Evolutionary conservation across 352 stramenopile genomes (phyloP).

Genomic region (Phytopythium aichiense): DNA sequence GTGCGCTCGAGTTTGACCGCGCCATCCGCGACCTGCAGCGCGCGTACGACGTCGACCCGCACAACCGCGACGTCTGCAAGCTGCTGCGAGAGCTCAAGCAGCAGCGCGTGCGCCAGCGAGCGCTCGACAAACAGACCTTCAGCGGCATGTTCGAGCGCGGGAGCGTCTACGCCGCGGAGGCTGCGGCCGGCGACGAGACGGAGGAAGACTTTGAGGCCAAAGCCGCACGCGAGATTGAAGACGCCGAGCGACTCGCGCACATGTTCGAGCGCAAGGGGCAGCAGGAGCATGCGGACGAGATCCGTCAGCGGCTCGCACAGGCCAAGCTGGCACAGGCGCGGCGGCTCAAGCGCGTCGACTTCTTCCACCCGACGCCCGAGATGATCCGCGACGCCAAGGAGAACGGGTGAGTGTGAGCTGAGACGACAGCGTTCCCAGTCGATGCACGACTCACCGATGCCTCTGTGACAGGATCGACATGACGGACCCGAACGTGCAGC

Average conservation of each 20-base stretch:
- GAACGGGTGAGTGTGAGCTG: slow-evolving; percentile 39
- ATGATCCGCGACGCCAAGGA: slow-evolving; percentile 81
- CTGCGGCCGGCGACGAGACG: background rate
- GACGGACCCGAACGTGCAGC: slow-evolving; percentile 62
- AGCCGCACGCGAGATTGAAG: slow-evolving; percentile 32
- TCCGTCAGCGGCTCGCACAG: slow-evolving; percentile 53
- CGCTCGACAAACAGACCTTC: slow-evolving; percentile 74
- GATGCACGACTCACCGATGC: background rate
- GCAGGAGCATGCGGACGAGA: slow-evolving; percentile 48
- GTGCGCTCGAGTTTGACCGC: slow-evolving; percentile 72
- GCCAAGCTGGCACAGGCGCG: slow-evolving; percentile 41
- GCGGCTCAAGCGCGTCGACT: slow-evolving; percentile 61
- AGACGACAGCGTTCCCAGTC: background rate
- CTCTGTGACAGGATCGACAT: slow-evolving; percentile 58
- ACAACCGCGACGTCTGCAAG: slow-evolving; percentile 60
- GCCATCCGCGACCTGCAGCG: slow-evolving; percentile 68
- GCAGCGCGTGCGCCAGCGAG: slow-evolving; percentile 53
- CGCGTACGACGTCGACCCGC: slow-evolving; percentile 52
- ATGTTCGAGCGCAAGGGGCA: slow-evolving; percentile 71
- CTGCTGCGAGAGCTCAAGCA: slow-evolving; percentile 67
- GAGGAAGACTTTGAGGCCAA: background rate
- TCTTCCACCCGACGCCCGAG: slow-evolving; percentile 66
- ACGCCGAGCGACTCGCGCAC: slow-evolving; percentile 61
- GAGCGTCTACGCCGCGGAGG: slow-evolving; percentile 45
- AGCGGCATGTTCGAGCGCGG: slow-evolving; percentile 81